A percentile compares a stretch with the other conserved stretches of the same genome.
phyloP scores from a whole-genome alignment of 2,329 filamentous ascomycete genomes.

The Sordariomycetes sp. region DNA sequence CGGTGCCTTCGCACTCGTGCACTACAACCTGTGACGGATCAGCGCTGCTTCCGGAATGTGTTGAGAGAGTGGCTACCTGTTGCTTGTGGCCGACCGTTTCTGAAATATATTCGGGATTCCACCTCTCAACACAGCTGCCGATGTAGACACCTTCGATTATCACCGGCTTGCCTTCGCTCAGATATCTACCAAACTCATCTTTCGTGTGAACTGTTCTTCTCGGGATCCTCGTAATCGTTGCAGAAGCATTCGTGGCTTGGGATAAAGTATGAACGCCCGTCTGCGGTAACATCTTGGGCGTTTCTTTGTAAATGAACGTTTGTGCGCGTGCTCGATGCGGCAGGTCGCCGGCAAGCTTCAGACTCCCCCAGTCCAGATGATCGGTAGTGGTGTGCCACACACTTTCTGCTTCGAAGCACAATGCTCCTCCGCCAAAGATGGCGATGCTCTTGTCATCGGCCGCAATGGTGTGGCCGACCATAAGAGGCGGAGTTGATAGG shows the following conservation, averaged over 20 bases:
- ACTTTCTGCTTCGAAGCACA: too few species aligned
- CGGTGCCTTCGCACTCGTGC: conserved; percentile 51
- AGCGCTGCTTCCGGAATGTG: too few species aligned
- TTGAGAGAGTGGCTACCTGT: conserved; percentile 35
- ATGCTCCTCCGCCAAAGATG: conserved; percentile 70
- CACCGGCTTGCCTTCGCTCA: conserved; percentile 43
- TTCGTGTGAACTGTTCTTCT: conserved; percentile 40
- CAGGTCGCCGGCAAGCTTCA: too few species aligned
- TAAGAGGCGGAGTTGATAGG: too few species aligned
- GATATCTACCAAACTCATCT: conserved; percentile 49
- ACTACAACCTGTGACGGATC: conserved; percentile 65
- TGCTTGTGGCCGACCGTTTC: conserved; percentile 50
- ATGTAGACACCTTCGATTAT: conserved; percentile 58
- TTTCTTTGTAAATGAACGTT: conserved; percentile 14
- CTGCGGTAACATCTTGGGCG: conserved; percentile 13
- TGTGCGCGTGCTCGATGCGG: too few species aligned
- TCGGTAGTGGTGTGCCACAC: too few species aligned
- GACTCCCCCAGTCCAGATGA: too few species aligned
- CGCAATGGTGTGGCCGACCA: conserved; percentile 58
- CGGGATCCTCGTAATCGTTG: conserved; percentile 28
- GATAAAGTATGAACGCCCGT: background rate
- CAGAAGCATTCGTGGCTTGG: conserved; percentile 4
- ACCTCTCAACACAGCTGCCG: conserved; percentile 56
- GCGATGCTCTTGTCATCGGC: conserved; percentile 41
- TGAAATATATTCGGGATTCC: conserved; percentile 62